Base-by-base conservation (phyloP, 495 filamentous ascomycete species). In the Lasiosphaeris hirsuta region DNA sequence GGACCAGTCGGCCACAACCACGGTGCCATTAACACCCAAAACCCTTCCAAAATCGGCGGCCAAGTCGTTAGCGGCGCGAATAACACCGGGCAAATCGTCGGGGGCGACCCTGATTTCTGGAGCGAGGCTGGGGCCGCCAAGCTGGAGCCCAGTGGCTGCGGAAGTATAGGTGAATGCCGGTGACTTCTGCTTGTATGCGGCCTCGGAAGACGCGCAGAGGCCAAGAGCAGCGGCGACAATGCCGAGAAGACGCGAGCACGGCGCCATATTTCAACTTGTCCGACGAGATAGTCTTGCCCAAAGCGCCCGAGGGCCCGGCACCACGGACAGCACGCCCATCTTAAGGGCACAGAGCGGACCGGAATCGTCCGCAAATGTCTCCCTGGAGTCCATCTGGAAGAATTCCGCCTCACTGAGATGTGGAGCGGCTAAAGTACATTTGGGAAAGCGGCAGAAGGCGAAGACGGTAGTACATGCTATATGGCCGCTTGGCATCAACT, bases 1-100 rank as follows among this genome's bases (percentile, higher is more conserved):
- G 46, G 38, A 56, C 65, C 65, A 70, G 53, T 69, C 61, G 7
- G 63, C 65, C 42, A 51, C 59, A 0, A 66, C 61, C 6, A 71
- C 62, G 15, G 66, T 64, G 2, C 52, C 68, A 30, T 79, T 79
- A 30, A 61, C 56, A n/a, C 75, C 75, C 10, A 79, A 78, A 4
- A 82, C 79, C 13, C 71, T 70, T 8, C 77, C 77, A 61, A 84
- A 81, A 60, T 82, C 81, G n/a, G 67, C 60, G 0, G 81, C 77
- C 4, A 81, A 59, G 47, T 76, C 72, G 44, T 73, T 64, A 38
- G 72, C 74, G 6, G 75, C 81, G 51, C 78, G 70, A 17, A 78
- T 70, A 15, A 82, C 74, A 11, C 78, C 79, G 0, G 68, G 65
- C 46, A 72, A 75, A 62, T 84, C 79, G 14, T 66, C 54, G 1